A percentile compares a stretch with the other conserved stretches of the same genome.
These are phyloP conservation scores for Irpex sp. DNA, from an alignment of 1,284 basidiomycete genomes.

Conservation along the genomic window DNA sequence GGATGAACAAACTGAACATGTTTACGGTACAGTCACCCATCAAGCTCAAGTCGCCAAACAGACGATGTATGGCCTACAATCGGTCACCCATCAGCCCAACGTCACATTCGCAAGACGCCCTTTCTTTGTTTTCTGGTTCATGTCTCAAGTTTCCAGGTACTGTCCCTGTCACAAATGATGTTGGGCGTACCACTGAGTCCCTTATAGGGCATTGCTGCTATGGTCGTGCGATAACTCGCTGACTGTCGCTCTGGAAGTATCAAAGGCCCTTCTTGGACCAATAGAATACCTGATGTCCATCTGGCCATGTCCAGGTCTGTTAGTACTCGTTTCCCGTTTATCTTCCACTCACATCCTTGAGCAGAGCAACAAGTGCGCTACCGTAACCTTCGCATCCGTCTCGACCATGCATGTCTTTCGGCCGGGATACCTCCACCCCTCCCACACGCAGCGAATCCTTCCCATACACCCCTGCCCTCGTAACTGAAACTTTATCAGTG, in stretches of 20 bases:
- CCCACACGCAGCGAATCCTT: not conserved
- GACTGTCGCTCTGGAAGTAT: constrained; percentile 61
- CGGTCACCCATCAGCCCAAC: constrained; percentile 57
- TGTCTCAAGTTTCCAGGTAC: constrained; percentile 66
- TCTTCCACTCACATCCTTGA: not conserved
- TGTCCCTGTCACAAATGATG: constrained; percentile 13
- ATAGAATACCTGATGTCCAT: constrained; percentile 62
- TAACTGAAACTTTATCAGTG: not conserved
- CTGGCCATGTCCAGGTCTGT: constrained; percentile 66
- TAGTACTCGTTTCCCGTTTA: constrained; percentile 3
- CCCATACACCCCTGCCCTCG: not conserved
- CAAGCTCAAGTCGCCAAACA: constrained; percentile 59
- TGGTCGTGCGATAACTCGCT: constrained; percentile 63
- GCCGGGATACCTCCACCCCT: constrained; percentile 39
- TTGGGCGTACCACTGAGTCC: not conserved
- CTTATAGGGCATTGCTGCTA: constrained; percentile 49
- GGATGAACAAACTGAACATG: not conserved
- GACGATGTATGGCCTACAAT: constrained; percentile 56
- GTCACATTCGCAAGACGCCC: constrained; percentile 55
- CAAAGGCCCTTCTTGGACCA: constrained; percentile 55
- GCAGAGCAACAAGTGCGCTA: constrained; percentile 54
- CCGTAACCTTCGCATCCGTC: constrained; percentile 40
- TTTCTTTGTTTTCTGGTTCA: constrained; percentile 76
- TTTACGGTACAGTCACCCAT: constrained; percentile 46
- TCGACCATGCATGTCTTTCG: constrained; percentile 45